phyloP scores from a whole-genome alignment of 2,329 filamentous ascomycete genomes.

The Penicillium sp. region DNA sequence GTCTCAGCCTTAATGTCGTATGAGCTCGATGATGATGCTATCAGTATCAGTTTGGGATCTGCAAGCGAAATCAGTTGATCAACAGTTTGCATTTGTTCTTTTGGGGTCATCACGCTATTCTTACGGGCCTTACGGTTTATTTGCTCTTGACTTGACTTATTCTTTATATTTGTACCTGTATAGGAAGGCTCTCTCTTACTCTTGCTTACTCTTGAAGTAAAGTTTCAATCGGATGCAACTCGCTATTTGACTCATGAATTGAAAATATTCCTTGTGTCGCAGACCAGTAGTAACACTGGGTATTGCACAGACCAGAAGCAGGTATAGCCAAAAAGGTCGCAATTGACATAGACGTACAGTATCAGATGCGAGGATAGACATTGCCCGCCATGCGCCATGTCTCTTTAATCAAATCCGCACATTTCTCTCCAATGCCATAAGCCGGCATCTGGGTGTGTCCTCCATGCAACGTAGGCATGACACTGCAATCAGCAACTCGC shows the following conservation, averaged over 20 bases:
- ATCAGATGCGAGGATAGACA: slow-evolving; percentile 14
- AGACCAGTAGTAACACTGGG: background rate
- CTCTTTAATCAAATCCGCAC: slow-evolving; percentile 45
- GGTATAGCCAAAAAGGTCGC: background rate
- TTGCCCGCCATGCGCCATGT: slow-evolving; percentile 19
- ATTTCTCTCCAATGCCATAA: slow-evolving; percentile 51
- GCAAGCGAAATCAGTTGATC: slow-evolving; percentile 4
- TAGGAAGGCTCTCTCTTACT: background rate
- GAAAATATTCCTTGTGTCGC: background rate
- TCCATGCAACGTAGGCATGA: slow-evolving; percentile 45
- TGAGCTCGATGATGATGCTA: slow-evolving; percentile 6
- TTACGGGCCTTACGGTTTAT: background rate
- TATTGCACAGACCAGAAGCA: background rate
- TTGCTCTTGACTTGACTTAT: background rate
- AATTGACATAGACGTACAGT: background rate
- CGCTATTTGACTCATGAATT: background rate
- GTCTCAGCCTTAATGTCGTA: background rate
- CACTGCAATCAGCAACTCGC: slow-evolving; percentile 48
- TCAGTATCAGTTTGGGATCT: slow-evolving; percentile 7
- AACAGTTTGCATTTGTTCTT: background rate
- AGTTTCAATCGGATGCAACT: background rate
- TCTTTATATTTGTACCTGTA: background rate
- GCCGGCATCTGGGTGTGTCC: slow-evolving; percentile 52
- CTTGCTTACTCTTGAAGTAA: background rate
- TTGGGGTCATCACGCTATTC: background rate